Evolutionary conservation across 441 rosid species (phyloP).

Genomic region (Adansonia gregorii): DNA sequence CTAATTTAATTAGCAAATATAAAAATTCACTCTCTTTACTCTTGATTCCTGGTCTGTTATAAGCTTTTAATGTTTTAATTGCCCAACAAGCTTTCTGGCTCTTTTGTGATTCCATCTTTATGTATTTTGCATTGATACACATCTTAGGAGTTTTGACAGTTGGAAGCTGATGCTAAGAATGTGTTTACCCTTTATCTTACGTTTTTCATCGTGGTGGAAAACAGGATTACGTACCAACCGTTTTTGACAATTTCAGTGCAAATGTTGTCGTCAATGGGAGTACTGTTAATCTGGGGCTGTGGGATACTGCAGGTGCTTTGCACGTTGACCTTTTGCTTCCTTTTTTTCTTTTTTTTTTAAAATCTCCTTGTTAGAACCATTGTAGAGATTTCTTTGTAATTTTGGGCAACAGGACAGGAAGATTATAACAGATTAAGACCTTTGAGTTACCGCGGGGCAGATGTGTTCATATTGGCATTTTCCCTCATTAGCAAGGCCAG

Average conservation of each 20-base stretch:
- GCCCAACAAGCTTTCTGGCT: not conserved
- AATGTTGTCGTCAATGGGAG: slow-evolving; percentile 64
- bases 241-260: slow-evolving; percentile 67
- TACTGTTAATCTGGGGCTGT: slow-evolving; percentile 61
- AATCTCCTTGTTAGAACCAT: slow-evolving; percentile 11
- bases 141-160: not conserved
- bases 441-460: slow-evolving; percentile 70
- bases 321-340: not conserved
- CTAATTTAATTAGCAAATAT: not conserved
- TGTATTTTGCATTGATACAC: not conserved
- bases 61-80: not conserved
- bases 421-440: slow-evolving; percentile 70
- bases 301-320: slow-evolving; percentile 69
- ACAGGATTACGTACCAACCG: slow-evolving; percentile 70
- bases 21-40: not conserved
- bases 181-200: slow-evolving; percentile 3
- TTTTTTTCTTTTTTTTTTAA: not conserved
- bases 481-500: slow-evolving; percentile 73
- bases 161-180: not conserved
- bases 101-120: not conserved
- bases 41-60: not conserved
- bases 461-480: slow-evolving; percentile 66
- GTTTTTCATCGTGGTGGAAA: slow-evolving; percentile 27
- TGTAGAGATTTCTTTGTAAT: slow-evolving; percentile 12
- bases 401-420: slow-evolving; percentile 55